These are phyloP conservation scores for Pseudogymnoascus sp. DNA, from an alignment of 2,329 filamentous ascomycete species.

Conservation along the genomic window DNA sequence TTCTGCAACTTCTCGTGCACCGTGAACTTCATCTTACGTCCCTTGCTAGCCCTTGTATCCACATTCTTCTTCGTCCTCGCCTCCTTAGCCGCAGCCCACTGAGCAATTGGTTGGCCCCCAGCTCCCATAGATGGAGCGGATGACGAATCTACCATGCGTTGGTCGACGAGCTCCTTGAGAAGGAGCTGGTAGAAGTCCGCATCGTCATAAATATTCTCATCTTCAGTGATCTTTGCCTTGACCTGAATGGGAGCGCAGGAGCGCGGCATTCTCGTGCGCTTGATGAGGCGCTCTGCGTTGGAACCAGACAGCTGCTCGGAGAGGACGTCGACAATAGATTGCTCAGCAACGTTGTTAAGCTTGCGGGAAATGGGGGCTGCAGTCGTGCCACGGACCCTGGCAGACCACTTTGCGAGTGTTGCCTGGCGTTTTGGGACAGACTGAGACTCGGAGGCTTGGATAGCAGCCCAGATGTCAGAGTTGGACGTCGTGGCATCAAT, in stretches of 20 bases:
- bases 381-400: conserved; percentile 59
- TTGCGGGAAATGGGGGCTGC: conserved; percentile 49
- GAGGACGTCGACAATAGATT: conserved; percentile 59
- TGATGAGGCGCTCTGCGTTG: conserved; percentile 57
- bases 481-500: conserved; percentile 49
- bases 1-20: conserved; percentile 97
- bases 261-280: conserved; percentile 60
- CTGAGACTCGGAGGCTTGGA: conserved; percentile 56
- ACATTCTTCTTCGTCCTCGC: conserved; percentile 75
- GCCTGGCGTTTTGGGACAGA: conserved; percentile 55
- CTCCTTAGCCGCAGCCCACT: conserved; percentile 62
- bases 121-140: conserved; percentile 31
- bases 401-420: conserved; percentile 83
- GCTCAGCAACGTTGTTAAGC: conserved; percentile 41
- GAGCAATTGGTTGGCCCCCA: conserved; percentile 43
- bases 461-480: conserved; percentile 62
- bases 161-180: conserved; percentile 86
- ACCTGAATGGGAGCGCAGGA: conserved; percentile 69
- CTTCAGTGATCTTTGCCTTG: conserved; percentile 47
- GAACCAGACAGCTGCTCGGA: conserved; percentile 52
- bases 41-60: conserved; percentile 92
- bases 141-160: conserved; percentile 64
- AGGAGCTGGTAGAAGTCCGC: conserved; percentile 90
- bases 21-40: conserved; percentile 85
- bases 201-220: conserved; percentile 73